Evolutionary conservation across 495 filamentous ascomycete species (phyloP), one percentile per base, ranked within the genome.

Genomic region (Delitschia confertaspora): DNA sequence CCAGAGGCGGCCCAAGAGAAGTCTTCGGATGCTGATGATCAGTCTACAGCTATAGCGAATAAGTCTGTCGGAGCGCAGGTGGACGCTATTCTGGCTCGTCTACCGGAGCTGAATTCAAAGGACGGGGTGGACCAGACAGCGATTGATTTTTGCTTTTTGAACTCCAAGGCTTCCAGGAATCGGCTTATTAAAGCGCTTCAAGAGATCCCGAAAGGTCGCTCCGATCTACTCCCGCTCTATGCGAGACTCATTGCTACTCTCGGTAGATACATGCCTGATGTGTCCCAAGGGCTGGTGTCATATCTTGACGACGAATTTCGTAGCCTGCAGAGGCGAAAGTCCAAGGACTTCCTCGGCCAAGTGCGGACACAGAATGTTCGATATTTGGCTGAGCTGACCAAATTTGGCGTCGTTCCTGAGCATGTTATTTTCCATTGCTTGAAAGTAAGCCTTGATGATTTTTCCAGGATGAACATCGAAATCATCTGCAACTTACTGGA

Each of bases 371-470:
- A 83, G 64, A 99, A 99, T 63, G 86, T 95, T 38, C 85, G 91
- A 5, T 99, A 99, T 56, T 76, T 99, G 39, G 91, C 91, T 6
- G 91, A 99, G 62, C 65, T 99, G 59, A 95, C 91, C 36, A 99
- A 99, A 56, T 99, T 96, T 59, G 89, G 91, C 29, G 85, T 96
- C 20, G 88, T 99, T 16, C 93, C 91, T 6, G 89, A 99, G 63
- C 91, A 99, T 60, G 88, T 96, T 51, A 91, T 96, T 44, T 99
- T 99, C 65, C 93, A 99, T 55, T 96, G 89, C 63, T 74, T 99
- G 47, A 96, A 93, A 61, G 88, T 99, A 54, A 91, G 91, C 46
- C 68, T 96, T 4, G 93, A 99, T 55, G 91, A 99, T 48, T 96
- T 99, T 53, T 95, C 93, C 6, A 76, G 88, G 50, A 93, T 94